Evolutionary conservation across 345 rosid species (phyloP).

Genomic region (Lepidium didymum): DNA sequence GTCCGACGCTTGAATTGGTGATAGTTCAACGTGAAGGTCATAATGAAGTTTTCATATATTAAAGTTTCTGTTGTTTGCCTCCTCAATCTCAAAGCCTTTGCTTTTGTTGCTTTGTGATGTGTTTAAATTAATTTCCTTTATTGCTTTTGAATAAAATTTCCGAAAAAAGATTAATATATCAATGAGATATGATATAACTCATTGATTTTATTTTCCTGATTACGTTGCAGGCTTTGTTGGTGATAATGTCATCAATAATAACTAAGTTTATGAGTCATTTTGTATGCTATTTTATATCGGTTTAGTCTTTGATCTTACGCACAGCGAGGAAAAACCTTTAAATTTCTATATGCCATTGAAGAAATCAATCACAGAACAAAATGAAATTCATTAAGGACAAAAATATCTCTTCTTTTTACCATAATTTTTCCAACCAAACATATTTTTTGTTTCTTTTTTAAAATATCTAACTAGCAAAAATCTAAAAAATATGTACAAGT

Average conservation of each 20-base stretch:
- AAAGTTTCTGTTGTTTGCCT: not conserved
- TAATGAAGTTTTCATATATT: not conserved
- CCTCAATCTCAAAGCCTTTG: not conserved
- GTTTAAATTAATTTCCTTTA: not conserved
- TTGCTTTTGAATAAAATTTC: not conserved
- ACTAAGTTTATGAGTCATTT: not conserved
- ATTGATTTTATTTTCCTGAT: not conserved
- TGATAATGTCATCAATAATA: not conserved
- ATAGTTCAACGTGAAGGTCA: not conserved
- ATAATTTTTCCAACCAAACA: no score
- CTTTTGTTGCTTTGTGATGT: not conserved
- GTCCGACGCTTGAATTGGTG: constrained; percentile 1
- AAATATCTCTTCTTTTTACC: no score
- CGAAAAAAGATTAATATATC: not conserved
- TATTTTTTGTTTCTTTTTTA: no score
- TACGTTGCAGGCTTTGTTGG: not conserved
- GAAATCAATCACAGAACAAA: no score
- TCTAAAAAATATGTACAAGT: no score
- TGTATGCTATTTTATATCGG: no score
- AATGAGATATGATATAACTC: not conserved
- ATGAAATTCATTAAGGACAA: no score
- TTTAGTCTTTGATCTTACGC: not conserved
- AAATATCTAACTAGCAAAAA: no score
- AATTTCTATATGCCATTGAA: no score
- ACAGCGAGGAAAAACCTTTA: not conserved